phyloP scores from a whole-genome alignment of 2,329 filamentous ascomycete species.

The Penicillium sp. region DNA sequence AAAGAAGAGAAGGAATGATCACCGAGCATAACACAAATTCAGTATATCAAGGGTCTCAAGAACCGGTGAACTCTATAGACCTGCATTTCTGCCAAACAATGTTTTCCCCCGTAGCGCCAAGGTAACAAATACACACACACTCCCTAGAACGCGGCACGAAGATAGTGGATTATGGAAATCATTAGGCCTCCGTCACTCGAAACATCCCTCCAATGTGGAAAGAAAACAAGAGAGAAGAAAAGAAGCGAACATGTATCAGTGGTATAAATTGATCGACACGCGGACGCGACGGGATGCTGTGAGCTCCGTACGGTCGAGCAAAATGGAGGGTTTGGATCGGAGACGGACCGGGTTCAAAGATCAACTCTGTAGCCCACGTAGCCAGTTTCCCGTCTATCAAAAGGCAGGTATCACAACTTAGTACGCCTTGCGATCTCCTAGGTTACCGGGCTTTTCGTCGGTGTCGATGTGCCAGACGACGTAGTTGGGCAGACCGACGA shows the following conservation, averaged over 20 bases:
- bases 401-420: constrained; percentile 19
- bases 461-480: constrained; percentile 99
- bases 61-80: constrained; percentile 25
- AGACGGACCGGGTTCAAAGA: constrained; percentile 21
- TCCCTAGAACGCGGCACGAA: constrained; percentile 33
- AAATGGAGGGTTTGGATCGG: constrained; percentile 16
- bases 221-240: constrained; percentile 4
- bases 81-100: constrained; percentile 32
- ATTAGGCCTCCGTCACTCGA: constrained; percentile 31
- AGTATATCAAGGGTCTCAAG: constrained; percentile 24
- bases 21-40: constrained; percentile 11
- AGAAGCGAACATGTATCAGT: constrained; percentile 7
- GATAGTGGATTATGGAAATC: constrained; percentile 37
- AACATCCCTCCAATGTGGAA: constrained; percentile 19
- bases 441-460: constrained; percentile 85
- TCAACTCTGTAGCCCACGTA: constrained; percentile 18
- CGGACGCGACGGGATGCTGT: neutral
- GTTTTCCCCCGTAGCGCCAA: constrained; percentile 39
- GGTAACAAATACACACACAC: constrained; percentile 31
- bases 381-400: constrained; percentile 8
- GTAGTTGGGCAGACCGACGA: constrained; percentile 92
- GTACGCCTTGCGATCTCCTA: constrained; percentile 41
- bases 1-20: constrained; percentile 1
- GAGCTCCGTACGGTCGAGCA: constrained; percentile 8
- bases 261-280: constrained; percentile 17